These are phyloP conservation scores for Immersiporthe knoxdaviesiana DNA, from an alignment of 2,329 filamentous ascomycete species.

Conservation along the genomic window DNA sequence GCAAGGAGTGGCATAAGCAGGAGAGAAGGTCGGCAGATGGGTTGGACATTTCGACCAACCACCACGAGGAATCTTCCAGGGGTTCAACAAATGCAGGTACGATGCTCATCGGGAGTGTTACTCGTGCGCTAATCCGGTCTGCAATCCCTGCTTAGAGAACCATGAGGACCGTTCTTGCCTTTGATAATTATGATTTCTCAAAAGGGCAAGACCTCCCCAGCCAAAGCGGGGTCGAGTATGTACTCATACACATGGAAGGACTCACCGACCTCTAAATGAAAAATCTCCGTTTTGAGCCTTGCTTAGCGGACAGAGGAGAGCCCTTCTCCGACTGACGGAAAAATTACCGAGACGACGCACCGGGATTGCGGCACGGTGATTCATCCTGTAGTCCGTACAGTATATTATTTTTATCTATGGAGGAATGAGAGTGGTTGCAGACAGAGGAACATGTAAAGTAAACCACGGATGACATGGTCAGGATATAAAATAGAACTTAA, in stretches of 20 bases:
- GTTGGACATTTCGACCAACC: neutral
- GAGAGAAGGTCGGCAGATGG: neutral
- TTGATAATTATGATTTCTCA: neutral
- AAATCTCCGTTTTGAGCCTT: neutral
- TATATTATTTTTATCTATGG: neutral
- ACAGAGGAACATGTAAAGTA: neutral
- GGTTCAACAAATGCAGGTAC: no score
- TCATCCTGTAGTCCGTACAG: neutral
- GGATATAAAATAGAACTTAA: neutral
- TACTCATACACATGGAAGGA: neutral
- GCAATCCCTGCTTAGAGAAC: neutral
- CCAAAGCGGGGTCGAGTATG: neutral
- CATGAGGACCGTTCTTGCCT: neutral
- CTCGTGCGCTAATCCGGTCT: neutral
- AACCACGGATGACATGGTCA: neutral
- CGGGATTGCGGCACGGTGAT: neutral
- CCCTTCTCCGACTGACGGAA: conserved; percentile 13
- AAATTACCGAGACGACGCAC: neutral
- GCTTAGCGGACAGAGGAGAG: neutral
- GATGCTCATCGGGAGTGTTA: no score
- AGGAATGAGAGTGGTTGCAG: neutral
- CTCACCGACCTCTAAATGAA: neutral
- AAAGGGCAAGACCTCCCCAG: neutral
- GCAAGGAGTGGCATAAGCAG: neutral
- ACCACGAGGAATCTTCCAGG: neutral